A percentile compares a stretch with the other conserved stretches of the same genome.
phyloP scores from a whole-genome alignment of 306 rosid species.

The Heteromeles arbutifolia region DNA sequence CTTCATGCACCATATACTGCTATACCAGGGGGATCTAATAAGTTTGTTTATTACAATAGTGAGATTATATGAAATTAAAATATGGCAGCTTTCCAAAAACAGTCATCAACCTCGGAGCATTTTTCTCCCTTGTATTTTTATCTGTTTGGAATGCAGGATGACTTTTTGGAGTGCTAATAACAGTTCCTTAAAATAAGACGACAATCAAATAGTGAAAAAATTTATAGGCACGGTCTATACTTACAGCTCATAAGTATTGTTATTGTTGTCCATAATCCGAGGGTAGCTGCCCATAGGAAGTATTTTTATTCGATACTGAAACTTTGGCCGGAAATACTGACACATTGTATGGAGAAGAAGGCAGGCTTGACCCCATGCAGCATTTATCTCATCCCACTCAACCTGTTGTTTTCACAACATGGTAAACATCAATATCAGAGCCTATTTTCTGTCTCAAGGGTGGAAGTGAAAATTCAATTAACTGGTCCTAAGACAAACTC shows the following conservation, averaged over 20 bases:
- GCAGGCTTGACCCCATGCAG: slow-evolving; percentile 99
- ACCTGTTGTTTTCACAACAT: slow-evolving; percentile 43
- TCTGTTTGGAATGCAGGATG: background rate
- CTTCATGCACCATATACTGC: background rate
- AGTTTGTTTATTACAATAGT: background rate
- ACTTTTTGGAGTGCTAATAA: background rate
- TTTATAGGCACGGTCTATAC: slow-evolving; percentile 20
- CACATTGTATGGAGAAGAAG: slow-evolving; percentile 99
- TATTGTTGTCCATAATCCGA: slow-evolving; percentile 73
- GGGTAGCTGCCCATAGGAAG: slow-evolving; percentile 98
- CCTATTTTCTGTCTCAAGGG: slow-evolving; percentile 8
- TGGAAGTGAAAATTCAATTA: slow-evolving; percentile 8
- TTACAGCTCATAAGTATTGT: slow-evolving; percentile 78
- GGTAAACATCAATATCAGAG: slow-evolving; percentile 22
- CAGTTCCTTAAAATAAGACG: background rate
- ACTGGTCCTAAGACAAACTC: background rate
- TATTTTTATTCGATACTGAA: slow-evolving; percentile 90
- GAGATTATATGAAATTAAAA: background rate
- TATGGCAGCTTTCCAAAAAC: background rate
- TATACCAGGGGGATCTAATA: background rate
- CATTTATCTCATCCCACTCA: slow-evolving; percentile 98
- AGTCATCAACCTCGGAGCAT: background rate
- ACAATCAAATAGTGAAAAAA: background rate
- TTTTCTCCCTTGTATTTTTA: background rate
- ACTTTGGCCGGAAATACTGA: slow-evolving; percentile 83